phyloP scores from a whole-genome alignment of 1,284 basidiomycete genomes.

The Rugosomyces carneus region DNA sequence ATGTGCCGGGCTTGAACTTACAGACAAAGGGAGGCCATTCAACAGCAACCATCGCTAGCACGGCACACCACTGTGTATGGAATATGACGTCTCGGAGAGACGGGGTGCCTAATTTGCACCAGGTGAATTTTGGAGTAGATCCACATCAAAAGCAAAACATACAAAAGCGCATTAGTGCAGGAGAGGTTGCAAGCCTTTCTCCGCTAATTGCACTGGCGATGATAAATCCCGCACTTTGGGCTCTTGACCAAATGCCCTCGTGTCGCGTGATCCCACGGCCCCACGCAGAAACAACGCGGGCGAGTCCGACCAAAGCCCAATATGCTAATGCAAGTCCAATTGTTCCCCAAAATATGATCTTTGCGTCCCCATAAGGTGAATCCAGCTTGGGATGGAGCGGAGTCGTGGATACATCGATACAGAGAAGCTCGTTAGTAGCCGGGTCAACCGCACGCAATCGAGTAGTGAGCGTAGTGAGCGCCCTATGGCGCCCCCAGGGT shows the following conservation, averaged over 20 bases:
- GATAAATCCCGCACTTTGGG: conserved; percentile 81
- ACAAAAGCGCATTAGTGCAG: conserved; percentile 88
- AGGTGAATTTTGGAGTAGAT: conserved; percentile 14
- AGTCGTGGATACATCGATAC: conserved; percentile 75
- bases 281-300: conserved; percentile 82
- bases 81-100: conserved; percentile 89
- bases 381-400: conserved; percentile 57
- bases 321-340: conserved; percentile 75
- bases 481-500: conserved; percentile 64
- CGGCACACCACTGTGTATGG: conserved; percentile 87
- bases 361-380: conserved; percentile 66
- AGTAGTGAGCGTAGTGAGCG: conserved; percentile 80
- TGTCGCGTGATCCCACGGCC: conserved; percentile 57
- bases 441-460: conserved; percentile 86
- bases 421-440: conserved; percentile 71
- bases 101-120: conserved; percentile 67
- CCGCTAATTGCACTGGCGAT: conserved; percentile 91
- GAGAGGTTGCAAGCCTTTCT: conserved; percentile 78
- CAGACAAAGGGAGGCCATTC: conserved; percentile 92
- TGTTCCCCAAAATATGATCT: conserved; percentile 78
- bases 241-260: conserved; percentile 57
- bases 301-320: conserved; percentile 75
- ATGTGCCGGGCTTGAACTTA: conserved; percentile 33
- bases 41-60: conserved; percentile 88
- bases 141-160: conserved; percentile 15